These are phyloP conservation scores for Croton laevigatus DNA, from an alignment of 441 rosid species.

Conservation along the genomic window DNA sequence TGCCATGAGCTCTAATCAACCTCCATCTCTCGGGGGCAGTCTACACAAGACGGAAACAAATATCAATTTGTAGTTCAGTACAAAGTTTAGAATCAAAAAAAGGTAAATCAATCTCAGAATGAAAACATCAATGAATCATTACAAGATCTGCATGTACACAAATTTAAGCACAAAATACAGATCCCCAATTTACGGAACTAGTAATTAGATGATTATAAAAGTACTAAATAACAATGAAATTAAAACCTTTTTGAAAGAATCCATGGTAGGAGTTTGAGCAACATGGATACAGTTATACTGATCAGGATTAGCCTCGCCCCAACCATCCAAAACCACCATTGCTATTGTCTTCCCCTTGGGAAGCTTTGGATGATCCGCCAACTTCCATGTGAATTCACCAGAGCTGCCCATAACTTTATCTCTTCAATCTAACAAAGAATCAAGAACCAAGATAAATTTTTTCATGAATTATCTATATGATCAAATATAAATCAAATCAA, in stretches of 20 bases:
- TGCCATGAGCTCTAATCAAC: slow-evolving; percentile 83
- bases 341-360: slow-evolving; percentile 78
- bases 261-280: slow-evolving; percentile 91
- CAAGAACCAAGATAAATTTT: background rate
- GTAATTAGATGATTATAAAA: background rate
- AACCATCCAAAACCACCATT: slow-evolving; percentile 82
- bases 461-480: background rate
- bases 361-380: slow-evolving; percentile 79
- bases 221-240: no score
- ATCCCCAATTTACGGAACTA: background rate
- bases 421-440: background rate
- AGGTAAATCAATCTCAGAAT: background rate
- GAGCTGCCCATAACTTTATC: slow-evolving; percentile 59
- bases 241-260: slow-evolving; percentile 73
- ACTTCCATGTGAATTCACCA: slow-evolving; percentile 44
- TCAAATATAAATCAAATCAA: background rate
- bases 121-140: background rate
- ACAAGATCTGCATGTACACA: background rate
- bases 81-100: background rate
- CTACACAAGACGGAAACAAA: slow-evolving; percentile 25
- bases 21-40: slow-evolving; percentile 79
- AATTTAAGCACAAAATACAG: background rate
- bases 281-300: slow-evolving; percentile 83
- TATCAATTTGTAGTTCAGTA: background rate
- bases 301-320: slow-evolving; percentile 94